A percentile compares a stretch with the other conserved stretches of the same genome.
These are phyloP conservation scores for Phytophthora boehmeriae DNA, from an alignment of 352 stramenopile species.

Conservation along the genomic window DNA sequence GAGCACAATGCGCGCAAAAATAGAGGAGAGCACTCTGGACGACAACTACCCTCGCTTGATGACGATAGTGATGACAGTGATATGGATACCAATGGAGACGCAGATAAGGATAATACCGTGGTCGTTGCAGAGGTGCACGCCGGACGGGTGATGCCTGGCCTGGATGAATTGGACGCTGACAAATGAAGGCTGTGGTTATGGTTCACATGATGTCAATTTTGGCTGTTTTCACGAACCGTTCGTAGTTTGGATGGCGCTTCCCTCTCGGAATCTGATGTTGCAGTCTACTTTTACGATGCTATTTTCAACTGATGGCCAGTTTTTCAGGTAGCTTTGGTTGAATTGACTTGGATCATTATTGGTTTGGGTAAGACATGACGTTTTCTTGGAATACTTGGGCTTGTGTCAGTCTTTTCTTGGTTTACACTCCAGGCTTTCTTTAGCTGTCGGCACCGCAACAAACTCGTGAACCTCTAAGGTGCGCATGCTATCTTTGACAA, in stretches of 20 bases:
- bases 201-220: too few relatives aligned
- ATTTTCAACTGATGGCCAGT: constrained; percentile 24
- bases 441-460: constrained; percentile 16
- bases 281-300: constrained; percentile 7
- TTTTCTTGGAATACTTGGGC: background rate
- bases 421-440: constrained; percentile 31
- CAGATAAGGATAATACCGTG: constrained; percentile 18
- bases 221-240: constrained; percentile 25
- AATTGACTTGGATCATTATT: constrained; percentile 3
- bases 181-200: constrained; percentile 18
- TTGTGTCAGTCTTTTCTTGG: constrained; percentile 31
- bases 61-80: constrained; percentile 39
- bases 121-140: constrained; percentile 39
- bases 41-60: constrained; percentile 31
- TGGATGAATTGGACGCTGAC: constrained; percentile 54
- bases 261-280: constrained; percentile 26
- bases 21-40: constrained; percentile 19
- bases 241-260: constrained; percentile 14
- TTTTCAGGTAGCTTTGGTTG: constrained; percentile 23
- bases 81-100: constrained; percentile 28
- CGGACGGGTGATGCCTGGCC: constrained; percentile 58
- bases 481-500: constrained; percentile 34
- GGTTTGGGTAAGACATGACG: background rate
- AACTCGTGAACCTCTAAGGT: constrained; percentile 2
- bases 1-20: constrained; percentile 2